Conservation (phyloP, 257 asterid genomes). For the Avicennia marina region DNA sequence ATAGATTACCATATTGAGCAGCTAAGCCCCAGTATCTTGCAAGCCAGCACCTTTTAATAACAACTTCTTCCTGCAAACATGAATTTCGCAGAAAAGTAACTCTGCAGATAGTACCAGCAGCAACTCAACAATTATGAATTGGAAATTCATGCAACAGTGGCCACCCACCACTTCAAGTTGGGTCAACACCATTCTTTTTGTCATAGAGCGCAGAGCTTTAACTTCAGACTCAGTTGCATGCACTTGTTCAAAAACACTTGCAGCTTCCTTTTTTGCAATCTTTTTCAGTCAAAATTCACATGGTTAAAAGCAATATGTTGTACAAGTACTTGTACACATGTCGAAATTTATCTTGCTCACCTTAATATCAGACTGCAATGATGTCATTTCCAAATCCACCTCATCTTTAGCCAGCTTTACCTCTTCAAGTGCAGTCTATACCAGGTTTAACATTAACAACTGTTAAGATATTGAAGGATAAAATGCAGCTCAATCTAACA, state of each 20-base stretch:
- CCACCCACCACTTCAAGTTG: conserved; percentile 82
- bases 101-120: conserved; percentile 3
- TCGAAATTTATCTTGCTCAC: conserved; percentile 26
- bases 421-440: conserved; percentile 91
- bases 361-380: conserved; percentile 63
- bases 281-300: conserved; percentile 30
- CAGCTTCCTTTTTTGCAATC: conserved; percentile 70
- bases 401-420: conserved; percentile 74
- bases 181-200: conserved; percentile 91
- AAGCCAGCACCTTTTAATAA: conserved; percentile 98
- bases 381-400: conserved; percentile 52
- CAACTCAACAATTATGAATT: neutral
- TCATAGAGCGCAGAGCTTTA: conserved; percentile 77
- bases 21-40: conserved; percentile 99
- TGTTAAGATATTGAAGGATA: too few species aligned
- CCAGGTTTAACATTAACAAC: conserved; percentile 15
- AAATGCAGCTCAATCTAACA: too few species aligned
- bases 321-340: conserved; percentile 10
- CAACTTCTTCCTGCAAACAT: conserved; percentile 89
- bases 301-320: conserved; percentile 22
- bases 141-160: conserved; percentile 12
- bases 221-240: conserved; percentile 72
- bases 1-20: conserved; percentile 70
- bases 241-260: conserved; percentile 56
- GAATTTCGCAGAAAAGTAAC: conserved; percentile 19